Percentiles rank a stretch among this genome's conserved stretches.
Evolutionary conservation across 2,329 filamentous ascomycete species (phyloP).

Genomic region (Fusarium paranaense): DNA sequence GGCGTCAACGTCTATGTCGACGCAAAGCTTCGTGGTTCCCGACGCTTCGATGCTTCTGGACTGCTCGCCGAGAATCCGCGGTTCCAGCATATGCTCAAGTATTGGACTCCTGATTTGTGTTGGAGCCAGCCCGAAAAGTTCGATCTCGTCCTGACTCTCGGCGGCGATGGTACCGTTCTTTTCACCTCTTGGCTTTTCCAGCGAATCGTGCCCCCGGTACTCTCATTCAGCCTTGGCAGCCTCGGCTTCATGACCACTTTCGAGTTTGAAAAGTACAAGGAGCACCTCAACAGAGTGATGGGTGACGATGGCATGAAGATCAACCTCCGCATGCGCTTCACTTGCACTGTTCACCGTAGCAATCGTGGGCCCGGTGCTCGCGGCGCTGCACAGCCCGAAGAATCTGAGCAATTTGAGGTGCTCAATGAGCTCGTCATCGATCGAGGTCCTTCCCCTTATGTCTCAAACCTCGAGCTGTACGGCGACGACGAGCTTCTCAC

Average conservation of each 20-base stretch:
- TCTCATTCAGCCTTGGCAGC: conserved; percentile 86
- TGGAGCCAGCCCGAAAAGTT: conserved; percentile 95
- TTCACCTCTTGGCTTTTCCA: conserved; percentile 96
- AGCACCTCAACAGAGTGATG: conserved; percentile 90
- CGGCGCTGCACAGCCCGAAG: conserved; percentile 76
- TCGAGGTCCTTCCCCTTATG: conserved; percentile 94
- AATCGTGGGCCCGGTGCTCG: conserved; percentile 51
- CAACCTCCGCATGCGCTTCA: conserved; percentile 98
- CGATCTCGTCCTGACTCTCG: conserved; percentile 89
- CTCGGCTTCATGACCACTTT: conserved; percentile 92
- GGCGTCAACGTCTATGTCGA: conserved; percentile 99
- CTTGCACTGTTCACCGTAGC: conserved; percentile 92
- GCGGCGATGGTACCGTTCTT: conserved; percentile 87
- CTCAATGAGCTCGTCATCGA: conserved; percentile 99
- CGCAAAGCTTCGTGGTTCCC: conserved; percentile 88
- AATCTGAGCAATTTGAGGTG: conserved; percentile 96
- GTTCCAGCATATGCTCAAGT: conserved; percentile 87
- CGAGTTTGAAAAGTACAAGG: conserved; percentile 87
- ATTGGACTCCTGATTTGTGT: conserved; percentile 97
- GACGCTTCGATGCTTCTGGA: conserved; percentile 83
- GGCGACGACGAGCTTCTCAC: conserved; percentile 95
- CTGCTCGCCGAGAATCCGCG: conserved; percentile 80
- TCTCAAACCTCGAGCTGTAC: conserved; percentile 96
- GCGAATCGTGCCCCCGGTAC: conserved; percentile 84
- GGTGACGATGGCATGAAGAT: conserved; percentile 96